phyloP scores from a whole-genome alignment of 306 rosid species.

The Vachellia pachyceras region DNA sequence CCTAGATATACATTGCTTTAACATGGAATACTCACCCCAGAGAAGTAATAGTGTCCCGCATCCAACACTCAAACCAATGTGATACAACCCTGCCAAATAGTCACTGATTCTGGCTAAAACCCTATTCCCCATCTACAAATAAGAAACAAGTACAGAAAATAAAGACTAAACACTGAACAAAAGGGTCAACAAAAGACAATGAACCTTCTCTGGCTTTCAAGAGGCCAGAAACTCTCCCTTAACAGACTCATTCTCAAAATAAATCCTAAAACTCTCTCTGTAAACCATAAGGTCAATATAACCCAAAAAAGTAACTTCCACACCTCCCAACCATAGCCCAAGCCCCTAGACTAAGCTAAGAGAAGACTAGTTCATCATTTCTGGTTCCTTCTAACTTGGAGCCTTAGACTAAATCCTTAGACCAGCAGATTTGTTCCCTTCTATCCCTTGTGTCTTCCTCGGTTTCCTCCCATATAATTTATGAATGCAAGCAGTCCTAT shows the following conservation, averaged over 20 bases:
- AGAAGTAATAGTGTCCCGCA: not conserved
- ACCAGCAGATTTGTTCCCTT: too few species aligned
- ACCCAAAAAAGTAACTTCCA: not conserved
- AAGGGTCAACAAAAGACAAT: not conserved
- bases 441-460: too few species aligned
- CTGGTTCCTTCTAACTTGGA: too few species aligned
- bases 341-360: too few species aligned
- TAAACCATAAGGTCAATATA: not conserved
- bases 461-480: too few species aligned
- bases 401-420: too few species aligned
- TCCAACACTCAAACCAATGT: not conserved
- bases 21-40: not conserved
- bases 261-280: not conserved
- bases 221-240: not conserved
- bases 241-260: not conserved
- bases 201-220: not conserved
- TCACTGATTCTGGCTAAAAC: not conserved
- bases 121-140: not conserved
- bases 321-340: too few species aligned
- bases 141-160: not conserved
- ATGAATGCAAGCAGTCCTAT: too few species aligned
- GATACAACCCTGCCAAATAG: not conserved
- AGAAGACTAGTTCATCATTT: too few species aligned
- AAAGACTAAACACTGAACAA: not conserved
- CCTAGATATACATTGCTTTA: not conserved